A percentile compares a stretch with the other conserved stretches of the same genome.
Evolutionary conservation across 2,329 filamentous ascomycete species (phyloP).

Genomic region (Emmonsia crescens): DNA sequence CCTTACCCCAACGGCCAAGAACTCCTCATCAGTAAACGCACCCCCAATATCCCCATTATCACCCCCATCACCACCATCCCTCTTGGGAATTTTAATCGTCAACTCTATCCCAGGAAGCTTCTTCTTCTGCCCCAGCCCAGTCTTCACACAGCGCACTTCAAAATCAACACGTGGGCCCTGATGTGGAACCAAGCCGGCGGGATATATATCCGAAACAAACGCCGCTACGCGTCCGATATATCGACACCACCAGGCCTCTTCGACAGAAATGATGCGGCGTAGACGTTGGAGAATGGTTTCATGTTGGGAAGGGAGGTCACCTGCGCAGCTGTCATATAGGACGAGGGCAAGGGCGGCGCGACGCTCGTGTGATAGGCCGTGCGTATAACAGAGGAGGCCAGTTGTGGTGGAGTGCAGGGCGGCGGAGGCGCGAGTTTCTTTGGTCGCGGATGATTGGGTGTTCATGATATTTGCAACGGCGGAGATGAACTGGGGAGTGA

Average conservation of each 20-base stretch:
- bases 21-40: constrained; percentile 18
- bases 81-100: constrained; percentile 32
- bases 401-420: constrained; percentile 63
- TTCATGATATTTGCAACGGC: constrained; percentile 52
- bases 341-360: constrained; percentile 62
- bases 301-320: constrained; percentile 50
- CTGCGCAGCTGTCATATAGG: constrained; percentile 64
- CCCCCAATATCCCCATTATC: not conserved
- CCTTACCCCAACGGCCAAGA: constrained; percentile 32
- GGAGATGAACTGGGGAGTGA: constrained; percentile 40
- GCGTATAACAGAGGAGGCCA: constrained; percentile 54
- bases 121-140: constrained; percentile 30
- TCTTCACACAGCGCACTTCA: constrained; percentile 33
- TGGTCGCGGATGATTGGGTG: constrained; percentile 40
- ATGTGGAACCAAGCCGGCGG: constrained; percentile 41
- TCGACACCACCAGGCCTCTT: constrained; percentile 53
- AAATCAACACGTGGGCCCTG: constrained; percentile 25
- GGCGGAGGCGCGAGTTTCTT: constrained; percentile 50
- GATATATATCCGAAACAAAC: constrained; percentile 50
- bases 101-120: constrained; percentile 35
- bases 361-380: constrained; percentile 62
- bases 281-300: constrained; percentile 44
- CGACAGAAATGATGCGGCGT: constrained; percentile 41
- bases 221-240: constrained; percentile 52
- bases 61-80: constrained; percentile 23